Percentiles rank a stretch among this genome's conserved stretches.
These are phyloP conservation scores for Blumeria hordei DNA, from an alignment of 2,329 filamentous ascomycete species.

Conservation along the genomic window DNA sequence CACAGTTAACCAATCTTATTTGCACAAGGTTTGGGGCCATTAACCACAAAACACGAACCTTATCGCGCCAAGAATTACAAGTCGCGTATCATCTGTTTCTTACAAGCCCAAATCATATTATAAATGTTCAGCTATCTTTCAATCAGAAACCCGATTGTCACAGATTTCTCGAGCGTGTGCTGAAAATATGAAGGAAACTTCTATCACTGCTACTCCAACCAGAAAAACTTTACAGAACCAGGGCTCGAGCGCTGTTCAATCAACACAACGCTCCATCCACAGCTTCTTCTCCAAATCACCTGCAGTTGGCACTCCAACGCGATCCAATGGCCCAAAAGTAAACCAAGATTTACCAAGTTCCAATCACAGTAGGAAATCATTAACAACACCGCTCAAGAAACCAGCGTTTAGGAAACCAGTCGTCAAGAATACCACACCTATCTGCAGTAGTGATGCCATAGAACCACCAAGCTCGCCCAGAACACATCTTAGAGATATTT, in stretches of 20 bases:
- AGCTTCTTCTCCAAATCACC: slow-evolving; percentile 50
- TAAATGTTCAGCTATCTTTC: no score
- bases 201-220: not conserved
- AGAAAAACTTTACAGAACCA: slow-evolving; percentile 6
- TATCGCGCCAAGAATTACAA: no score
- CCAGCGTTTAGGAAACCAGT: slow-evolving; percentile 14
- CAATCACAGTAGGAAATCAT: slow-evolving; percentile 14
- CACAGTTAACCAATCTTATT: no score
- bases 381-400: slow-evolving; percentile 19
- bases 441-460: slow-evolving; percentile 56
- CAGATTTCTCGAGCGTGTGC: not conserved
- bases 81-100: no score
- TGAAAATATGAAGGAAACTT: not conserved
- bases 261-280: slow-evolving; percentile 44
- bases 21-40: no score
- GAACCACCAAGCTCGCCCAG: slow-evolving; percentile 46
- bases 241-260: slow-evolving; percentile 12
- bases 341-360: slow-evolving; percentile 16
- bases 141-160: not conserved
- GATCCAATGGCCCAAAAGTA: slow-evolving; percentile 10
- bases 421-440: slow-evolving; percentile 34
- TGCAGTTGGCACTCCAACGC: slow-evolving; percentile 18
- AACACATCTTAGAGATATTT: slow-evolving; percentile 23
- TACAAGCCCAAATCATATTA: no score
- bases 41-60: no score